phyloP scores from a whole-genome alignment of 169 alveolate species.

The Theileria equi region DNA sequence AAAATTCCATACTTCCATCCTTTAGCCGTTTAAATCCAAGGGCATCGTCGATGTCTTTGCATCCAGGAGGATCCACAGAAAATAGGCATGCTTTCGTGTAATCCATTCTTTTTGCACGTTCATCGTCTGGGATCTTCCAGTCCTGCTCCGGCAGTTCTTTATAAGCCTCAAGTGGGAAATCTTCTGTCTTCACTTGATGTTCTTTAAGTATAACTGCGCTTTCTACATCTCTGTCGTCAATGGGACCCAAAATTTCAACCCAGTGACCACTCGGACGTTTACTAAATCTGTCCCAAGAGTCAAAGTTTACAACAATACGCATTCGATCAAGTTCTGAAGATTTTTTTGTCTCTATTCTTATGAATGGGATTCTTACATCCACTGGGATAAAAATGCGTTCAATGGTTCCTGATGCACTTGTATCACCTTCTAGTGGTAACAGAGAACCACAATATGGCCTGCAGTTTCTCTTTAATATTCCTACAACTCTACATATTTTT shows the following conservation, averaged over 20 bases:
- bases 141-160: constrained; percentile 89
- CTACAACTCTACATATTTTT: constrained; percentile 86
- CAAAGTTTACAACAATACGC: constrained; percentile 87
- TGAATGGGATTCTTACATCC: constrained; percentile 86
- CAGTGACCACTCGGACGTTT: constrained; percentile 91
- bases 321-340: constrained; percentile 79
- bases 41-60: constrained; percentile 98
- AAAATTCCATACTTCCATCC: constrained; percentile 78
- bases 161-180: constrained; percentile 86
- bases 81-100: constrained; percentile 85
- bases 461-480: constrained; percentile 84
- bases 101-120: constrained; percentile 88
- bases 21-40: constrained; percentile 83
- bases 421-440: constrained; percentile 65
- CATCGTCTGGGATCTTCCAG: constrained; percentile 93
- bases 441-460: constrained; percentile 92
- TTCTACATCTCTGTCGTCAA: constrained; percentile 87
- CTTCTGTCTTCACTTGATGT: constrained; percentile 75
- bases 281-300: constrained; percentile 81
- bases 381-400: constrained; percentile 87
- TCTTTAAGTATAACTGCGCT: constrained; percentile 78
- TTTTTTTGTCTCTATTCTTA: constrained; percentile 76
- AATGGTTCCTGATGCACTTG: constrained; percentile 53
- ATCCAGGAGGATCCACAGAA: constrained; percentile 98
- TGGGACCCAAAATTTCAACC: constrained; percentile 86